Base-by-base conservation (phyloP, 2,329 filamentous ascomycete species). In the Penicillium sp. region DNA sequence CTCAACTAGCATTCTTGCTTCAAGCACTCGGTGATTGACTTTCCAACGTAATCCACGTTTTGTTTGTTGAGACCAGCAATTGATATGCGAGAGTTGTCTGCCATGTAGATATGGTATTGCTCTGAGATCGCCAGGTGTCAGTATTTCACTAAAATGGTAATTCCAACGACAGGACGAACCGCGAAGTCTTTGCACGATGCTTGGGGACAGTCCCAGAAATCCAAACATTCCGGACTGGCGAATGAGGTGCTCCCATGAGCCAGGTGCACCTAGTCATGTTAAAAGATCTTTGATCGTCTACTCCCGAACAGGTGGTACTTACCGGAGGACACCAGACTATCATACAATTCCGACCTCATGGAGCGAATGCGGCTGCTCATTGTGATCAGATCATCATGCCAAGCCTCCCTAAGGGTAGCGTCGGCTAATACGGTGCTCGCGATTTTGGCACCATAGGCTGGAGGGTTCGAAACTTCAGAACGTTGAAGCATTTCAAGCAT, bases 141-240 rank as follows among this genome's bases (percentile, higher is more conserved):
- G 52, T n/a, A 39, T 16, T 43, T 56, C 1, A 10, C 5, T 13
- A 44, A 5, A 46, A 29, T 4, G 33, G 13, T 1, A 2, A 13
- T 43, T 23, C 10, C 11, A 2, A 10, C n/a, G 2, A 19, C 7
- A 13, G 21, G 2, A 57, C 65, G 11, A 23, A 69, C 67, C 65
- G 49, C 74, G 70, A 39, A 78, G 60, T 47, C 65, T 62, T 53
- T 61, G 52, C 13, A 83, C 79, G 40, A 82, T 76, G 3, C 70
- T 56, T 36, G 75, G 72, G 5, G 59, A 76, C 29, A 84, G 67
- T 0, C 81, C 81, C 2, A 79, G 74, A 53, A 95, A 97, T 70
- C 88, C 92, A 80, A 97, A 97, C 93, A 97, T 97, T 78, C 93
- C 93, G 67, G 97, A 97, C 81, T 97, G 93, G 67, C 94, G 89